Conservation (phyloP, 1,284 basidiomycete species). For the Trametes pubescens region DNA sequence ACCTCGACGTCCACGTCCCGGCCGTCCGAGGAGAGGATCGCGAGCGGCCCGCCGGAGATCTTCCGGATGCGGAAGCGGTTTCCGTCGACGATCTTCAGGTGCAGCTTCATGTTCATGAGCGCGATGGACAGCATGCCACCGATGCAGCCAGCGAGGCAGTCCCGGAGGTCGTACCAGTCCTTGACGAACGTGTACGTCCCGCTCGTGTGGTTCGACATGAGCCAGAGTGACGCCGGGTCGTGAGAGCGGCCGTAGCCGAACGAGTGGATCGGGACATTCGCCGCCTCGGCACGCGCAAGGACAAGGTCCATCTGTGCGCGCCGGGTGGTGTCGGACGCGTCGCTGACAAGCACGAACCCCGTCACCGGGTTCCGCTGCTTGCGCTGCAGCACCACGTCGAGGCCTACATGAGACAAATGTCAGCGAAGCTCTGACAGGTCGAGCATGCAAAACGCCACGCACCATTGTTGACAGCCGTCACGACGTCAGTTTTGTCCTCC, state of each 20-base stretch:
- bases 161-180: slow-evolving; percentile 94
- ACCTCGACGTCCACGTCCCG: slow-evolving; percentile 95
- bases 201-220: slow-evolving; percentile 96
- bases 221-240: slow-evolving; percentile 97
- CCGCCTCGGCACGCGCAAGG: slow-evolving; percentile 94
- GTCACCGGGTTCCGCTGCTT: slow-evolving; percentile 90
- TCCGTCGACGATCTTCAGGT: slow-evolving; percentile 87
- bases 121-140: slow-evolving; percentile 96
- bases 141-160: slow-evolving; percentile 89
- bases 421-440: slow-evolving; percentile 7
- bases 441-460: slow-evolving; percentile 37
- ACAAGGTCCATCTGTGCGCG: slow-evolving; percentile 99
- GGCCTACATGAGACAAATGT: slow-evolving; percentile 54
- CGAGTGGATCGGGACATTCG: slow-evolving; percentile 94
- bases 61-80: slow-evolving; percentile 90
- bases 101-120: slow-evolving; percentile 88
- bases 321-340: slow-evolving; percentile 88
- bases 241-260: slow-evolving; percentile 97
- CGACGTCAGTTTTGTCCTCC: slow-evolving; percentile 95
- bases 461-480: slow-evolving; percentile 94
- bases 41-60: slow-evolving; percentile 84
- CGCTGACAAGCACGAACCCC: slow-evolving; percentile 93
- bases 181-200: slow-evolving; percentile 98
- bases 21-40: slow-evolving; percentile 87
- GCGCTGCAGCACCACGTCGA: slow-evolving; percentile 93